These are phyloP conservation scores for Calonectria honghensis DNA, from an alignment of 2,329 filamentous ascomycete species.

Conservation along the genomic window DNA sequence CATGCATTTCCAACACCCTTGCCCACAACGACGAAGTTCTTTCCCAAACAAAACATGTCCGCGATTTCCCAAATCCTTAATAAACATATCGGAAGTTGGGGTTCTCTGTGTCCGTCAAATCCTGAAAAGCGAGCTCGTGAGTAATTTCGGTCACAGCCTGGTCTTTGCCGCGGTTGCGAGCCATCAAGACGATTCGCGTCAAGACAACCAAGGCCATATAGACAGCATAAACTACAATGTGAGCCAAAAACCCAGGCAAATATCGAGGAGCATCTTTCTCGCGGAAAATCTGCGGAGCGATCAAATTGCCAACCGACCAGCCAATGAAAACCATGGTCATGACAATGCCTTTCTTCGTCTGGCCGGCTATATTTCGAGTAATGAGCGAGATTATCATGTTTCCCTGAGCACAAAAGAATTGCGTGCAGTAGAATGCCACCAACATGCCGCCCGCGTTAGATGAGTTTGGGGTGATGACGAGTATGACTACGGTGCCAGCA, in stretches of 20 bases:
- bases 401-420: slow-evolving; percentile 64
- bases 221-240: slow-evolving; percentile 31
- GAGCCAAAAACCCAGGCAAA: slow-evolving; percentile 33
- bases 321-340: slow-evolving; percentile 64
- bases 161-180: slow-evolving; percentile 32
- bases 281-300: slow-evolving; percentile 62
- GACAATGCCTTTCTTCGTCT: slow-evolving; percentile 66
- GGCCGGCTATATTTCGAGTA: slow-evolving; percentile 64
- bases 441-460: slow-evolving; percentile 61
- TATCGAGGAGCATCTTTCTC: slow-evolving; percentile 37
- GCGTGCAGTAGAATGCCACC: slow-evolving; percentile 66
- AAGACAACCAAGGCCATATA: slow-evolving; percentile 32
- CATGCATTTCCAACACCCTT: background rate
- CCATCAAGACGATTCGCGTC: slow-evolving; percentile 29
- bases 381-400: slow-evolving; percentile 65
- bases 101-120: slow-evolving; percentile 39
- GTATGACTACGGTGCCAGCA: slow-evolving; percentile 64
- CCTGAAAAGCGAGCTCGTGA: slow-evolving; percentile 37
- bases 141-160: slow-evolving; percentile 16
- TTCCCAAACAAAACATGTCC: background rate
- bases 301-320: slow-evolving; percentile 65
- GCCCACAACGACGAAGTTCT: background rate
- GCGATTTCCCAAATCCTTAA: background rate
- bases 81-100: slow-evolving; percentile 42
- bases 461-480: slow-evolving; percentile 55